Evolutionary conservation across 2,329 filamentous ascomycete species (phyloP).

Genomic region (Neocucurbitaria cava): DNA sequence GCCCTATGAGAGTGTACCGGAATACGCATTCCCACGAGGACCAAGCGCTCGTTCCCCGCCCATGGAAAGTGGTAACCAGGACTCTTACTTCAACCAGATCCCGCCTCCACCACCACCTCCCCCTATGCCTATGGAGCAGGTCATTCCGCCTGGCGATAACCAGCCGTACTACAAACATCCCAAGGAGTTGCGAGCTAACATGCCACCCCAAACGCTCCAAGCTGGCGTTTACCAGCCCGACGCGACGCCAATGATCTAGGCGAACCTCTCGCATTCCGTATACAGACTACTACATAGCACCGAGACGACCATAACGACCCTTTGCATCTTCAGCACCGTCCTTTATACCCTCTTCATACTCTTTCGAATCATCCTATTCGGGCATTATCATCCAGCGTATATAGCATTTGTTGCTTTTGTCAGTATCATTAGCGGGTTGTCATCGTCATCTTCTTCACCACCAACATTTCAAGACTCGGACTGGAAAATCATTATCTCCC

Average conservation of each 20-base stretch:
- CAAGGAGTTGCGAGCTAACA: constrained; percentile 58
- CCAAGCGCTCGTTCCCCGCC: constrained; percentile 35
- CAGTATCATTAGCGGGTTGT: constrained; percentile 34
- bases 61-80: constrained; percentile 31
- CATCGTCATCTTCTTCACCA: constrained; percentile 7
- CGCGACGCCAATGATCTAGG: constrained; percentile 47
- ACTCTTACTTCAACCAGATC: constrained; percentile 38
- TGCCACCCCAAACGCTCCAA: constrained; percentile 56
- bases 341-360: constrained; percentile 14
- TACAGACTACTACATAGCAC: constrained; percentile 3
- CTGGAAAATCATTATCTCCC: constrained; percentile 13
- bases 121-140: constrained; percentile 50
- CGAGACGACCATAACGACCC: constrained; percentile 42
- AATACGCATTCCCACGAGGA: constrained; percentile 37
- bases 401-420: constrained; percentile 28
- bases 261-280: neutral
- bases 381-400: constrained; percentile 26
- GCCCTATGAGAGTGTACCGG: constrained; percentile 55
- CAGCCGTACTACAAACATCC: constrained; percentile 50
- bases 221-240: constrained; percentile 49
- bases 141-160: constrained; percentile 46
- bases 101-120: constrained; percentile 48
- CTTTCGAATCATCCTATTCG: constrained; percentile 3
- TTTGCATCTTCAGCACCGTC: constrained; percentile 31
- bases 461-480: constrained; percentile 9